phyloP scores from a whole-genome alignment of 495 filamentous ascomycete species.

The Penicillium bialowiezense region DNA sequence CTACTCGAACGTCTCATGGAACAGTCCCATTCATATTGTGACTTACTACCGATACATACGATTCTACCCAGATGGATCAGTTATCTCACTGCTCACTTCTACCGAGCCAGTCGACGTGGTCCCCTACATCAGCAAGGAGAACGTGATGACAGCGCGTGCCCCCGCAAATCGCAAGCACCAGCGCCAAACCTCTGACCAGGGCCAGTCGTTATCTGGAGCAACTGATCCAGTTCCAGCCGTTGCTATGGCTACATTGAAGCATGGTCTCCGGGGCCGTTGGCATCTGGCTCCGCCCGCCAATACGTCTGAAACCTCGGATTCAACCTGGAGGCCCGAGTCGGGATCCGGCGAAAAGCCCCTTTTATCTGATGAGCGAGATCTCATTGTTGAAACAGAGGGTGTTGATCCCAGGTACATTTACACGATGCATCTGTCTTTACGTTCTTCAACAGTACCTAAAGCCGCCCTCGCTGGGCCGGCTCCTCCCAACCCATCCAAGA shows the following conservation, averaged over 20 bases:
- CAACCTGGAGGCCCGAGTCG: conserved; percentile 7
- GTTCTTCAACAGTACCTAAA: conserved; percentile 51
- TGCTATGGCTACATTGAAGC: conserved; percentile 49
- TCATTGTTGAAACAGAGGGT: conserved; percentile 87
- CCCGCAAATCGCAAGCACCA: conserved; percentile 29
- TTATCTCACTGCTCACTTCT: conserved; percentile 73
- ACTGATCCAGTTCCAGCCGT: conserved; percentile 36
- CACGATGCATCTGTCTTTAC: conserved; percentile 69
- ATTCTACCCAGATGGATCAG: conserved; percentile 87
- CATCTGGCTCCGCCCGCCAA: conserved; percentile 44
- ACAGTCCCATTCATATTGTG: conserved; percentile 87
- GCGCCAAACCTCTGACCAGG: conserved; percentile 33
- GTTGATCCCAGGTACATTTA: conserved; percentile 74
- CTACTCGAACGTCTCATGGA: conserved; percentile 61
- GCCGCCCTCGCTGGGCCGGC: conserved; percentile 24
- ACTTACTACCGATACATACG: conserved; percentile 97
- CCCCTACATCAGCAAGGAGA: conserved; percentile 60
- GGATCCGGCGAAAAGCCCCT: conserved; percentile 10
- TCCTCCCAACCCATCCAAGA: conserved; percentile 46
- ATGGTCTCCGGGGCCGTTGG: conserved; percentile 62
- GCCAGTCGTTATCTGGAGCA: conserved; percentile 35
- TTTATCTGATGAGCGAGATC: conserved; percentile 27
- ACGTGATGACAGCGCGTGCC: conserved; percentile 34
- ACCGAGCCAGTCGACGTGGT: conserved; percentile 82
- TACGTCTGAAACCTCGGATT: conserved; percentile 12